Evolutionary conservation across 2,329 filamentous ascomycete species (phyloP).

Genomic region (Gyromitra esculenta): DNA sequence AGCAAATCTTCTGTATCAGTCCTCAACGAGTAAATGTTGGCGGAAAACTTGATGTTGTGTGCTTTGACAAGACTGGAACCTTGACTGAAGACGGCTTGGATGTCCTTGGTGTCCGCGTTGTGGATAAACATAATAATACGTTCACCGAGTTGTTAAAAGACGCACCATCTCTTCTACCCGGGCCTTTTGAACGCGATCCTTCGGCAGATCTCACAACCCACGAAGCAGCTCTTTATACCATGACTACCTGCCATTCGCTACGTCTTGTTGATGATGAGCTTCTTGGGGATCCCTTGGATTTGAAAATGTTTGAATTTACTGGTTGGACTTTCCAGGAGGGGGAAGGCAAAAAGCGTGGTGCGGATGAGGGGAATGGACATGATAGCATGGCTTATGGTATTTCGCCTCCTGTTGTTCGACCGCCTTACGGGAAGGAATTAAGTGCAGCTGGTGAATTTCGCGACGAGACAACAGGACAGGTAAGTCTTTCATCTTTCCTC

Average conservation of each 20-base stretch:
- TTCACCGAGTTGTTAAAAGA: slow-evolving; percentile 82
- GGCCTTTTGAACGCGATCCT: slow-evolving; percentile 66
- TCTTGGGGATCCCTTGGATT: slow-evolving; percentile 89
- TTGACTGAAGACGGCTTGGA: slow-evolving; percentile 96
- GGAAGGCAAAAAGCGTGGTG: slow-evolving; percentile 73
- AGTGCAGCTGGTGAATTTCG: slow-evolving; percentile 35
- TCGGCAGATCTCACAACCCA: slow-evolving; percentile 63
- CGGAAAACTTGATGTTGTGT: slow-evolving; percentile 94
- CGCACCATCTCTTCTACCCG: slow-evolving; percentile 68
- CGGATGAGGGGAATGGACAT: slow-evolving; percentile 67
- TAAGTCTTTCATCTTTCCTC: neutral
- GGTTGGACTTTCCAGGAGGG: slow-evolving; percentile 93
- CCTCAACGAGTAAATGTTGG: slow-evolving; percentile 96
- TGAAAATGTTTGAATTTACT: slow-evolving; percentile 99
- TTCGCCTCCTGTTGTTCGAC: slow-evolving; percentile 86
- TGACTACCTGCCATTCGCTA: slow-evolving; percentile 96
- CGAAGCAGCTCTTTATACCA: slow-evolving; percentile 83
- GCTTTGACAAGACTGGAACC: slow-evolving; percentile 99
- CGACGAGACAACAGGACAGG: slow-evolving; percentile 36
- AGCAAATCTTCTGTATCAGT: slow-evolving; percentile 96
- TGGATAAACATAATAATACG: slow-evolving; percentile 64
- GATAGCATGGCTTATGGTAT: slow-evolving; percentile 62
- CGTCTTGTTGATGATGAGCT: slow-evolving; percentile 86
- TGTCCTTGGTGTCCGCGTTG: slow-evolving; percentile 85
- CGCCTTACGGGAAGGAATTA: slow-evolving; percentile 69